A percentile compares a stretch with the other conserved stretches of the same genome.
These are phyloP conservation scores for Colletotrichum gigasporum DNA, from an alignment of 2,329 filamentous ascomycete species.

Conservation along the genomic window DNA sequence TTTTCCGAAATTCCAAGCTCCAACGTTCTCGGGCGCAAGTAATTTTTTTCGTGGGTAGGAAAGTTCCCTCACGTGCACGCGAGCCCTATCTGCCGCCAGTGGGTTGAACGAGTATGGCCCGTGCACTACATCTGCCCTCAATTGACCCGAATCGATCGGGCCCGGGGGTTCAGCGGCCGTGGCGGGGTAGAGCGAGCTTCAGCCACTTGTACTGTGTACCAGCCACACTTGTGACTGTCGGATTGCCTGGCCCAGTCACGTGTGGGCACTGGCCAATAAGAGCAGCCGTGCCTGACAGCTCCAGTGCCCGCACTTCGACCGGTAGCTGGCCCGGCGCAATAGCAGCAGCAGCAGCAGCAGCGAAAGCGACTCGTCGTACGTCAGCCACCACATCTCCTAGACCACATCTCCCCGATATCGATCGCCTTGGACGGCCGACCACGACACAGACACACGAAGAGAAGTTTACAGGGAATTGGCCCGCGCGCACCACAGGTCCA, in stretches of 20 bases:
- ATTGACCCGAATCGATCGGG: too few relatives aligned
- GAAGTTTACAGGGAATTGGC: background rate
- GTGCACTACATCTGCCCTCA: too few relatives aligned
- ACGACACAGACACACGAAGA: background rate
- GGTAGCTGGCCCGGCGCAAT: constrained; percentile 12
- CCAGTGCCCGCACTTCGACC: constrained; percentile 12
- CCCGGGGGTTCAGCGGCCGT: too few relatives aligned
- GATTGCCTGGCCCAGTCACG: constrained; percentile 12
- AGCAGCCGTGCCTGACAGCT: constrained; percentile 2
- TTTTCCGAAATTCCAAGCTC: background rate
- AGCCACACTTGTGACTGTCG: background rate
- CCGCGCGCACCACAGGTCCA: background rate
- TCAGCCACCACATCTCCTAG: constrained; percentile 22
- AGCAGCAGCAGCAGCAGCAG: background rate
- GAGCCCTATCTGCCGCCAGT: too few relatives aligned
- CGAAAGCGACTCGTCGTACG: constrained; percentile 13
- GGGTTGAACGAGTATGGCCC: too few relatives aligned
- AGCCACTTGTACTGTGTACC: background rate
- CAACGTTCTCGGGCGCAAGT: too few relatives aligned
- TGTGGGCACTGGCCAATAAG: constrained; percentile 1
- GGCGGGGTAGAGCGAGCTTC: background rate
- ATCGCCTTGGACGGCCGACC: background rate
- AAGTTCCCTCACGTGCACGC: too few relatives aligned
- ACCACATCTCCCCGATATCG: background rate
- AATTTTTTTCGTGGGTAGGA: constrained; percentile 3